phyloP scores from a whole-genome alignment of 163 green algal species.

The Chlamydomonas reinhardtii region DNA sequence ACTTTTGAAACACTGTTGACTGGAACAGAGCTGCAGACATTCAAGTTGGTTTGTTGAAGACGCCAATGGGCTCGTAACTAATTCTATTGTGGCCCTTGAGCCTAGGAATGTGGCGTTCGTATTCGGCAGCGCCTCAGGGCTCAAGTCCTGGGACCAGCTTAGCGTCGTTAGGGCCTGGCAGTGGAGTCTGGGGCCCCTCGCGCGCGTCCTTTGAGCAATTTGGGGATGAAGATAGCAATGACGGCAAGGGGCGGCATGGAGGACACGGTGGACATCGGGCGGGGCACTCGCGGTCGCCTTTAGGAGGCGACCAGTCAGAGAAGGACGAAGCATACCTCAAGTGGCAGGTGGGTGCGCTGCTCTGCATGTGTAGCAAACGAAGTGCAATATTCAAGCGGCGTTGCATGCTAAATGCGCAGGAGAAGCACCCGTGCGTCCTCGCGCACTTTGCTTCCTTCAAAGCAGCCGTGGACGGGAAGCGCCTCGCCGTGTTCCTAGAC shows the following conservation, averaged over 20 bases:
- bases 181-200: background rate
- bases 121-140: slow-evolving; percentile 4
- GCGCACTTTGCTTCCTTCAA: slow-evolving; percentile 74
- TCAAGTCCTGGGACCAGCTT: slow-evolving; percentile 7
- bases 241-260: background rate
- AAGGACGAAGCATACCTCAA: background rate
- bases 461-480: slow-evolving; percentile 59
- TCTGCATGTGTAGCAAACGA: background rate
- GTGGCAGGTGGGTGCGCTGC: slow-evolving; percentile 11
- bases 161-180: background rate
- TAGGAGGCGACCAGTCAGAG: slow-evolving; percentile 7
- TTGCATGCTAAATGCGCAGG: slow-evolving; percentile 29
- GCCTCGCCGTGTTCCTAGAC: slow-evolving; percentile 95
- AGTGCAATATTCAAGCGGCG: background rate
- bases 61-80: too few relatives aligned
- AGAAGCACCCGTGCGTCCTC: slow-evolving; percentile 75
- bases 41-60: too few relatives aligned
- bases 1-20: too few relatives aligned
- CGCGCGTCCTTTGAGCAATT: slow-evolving; percentile 22
- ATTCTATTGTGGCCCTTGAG: too few relatives aligned
- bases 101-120: slow-evolving; percentile 32
- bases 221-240: slow-evolving; percentile 1
- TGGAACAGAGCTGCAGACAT: too few relatives aligned
- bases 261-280: background rate
- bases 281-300: background rate